Conservation (phyloP, 352 stramenopile genomes). For the Globisporangium canariense region DNA sequence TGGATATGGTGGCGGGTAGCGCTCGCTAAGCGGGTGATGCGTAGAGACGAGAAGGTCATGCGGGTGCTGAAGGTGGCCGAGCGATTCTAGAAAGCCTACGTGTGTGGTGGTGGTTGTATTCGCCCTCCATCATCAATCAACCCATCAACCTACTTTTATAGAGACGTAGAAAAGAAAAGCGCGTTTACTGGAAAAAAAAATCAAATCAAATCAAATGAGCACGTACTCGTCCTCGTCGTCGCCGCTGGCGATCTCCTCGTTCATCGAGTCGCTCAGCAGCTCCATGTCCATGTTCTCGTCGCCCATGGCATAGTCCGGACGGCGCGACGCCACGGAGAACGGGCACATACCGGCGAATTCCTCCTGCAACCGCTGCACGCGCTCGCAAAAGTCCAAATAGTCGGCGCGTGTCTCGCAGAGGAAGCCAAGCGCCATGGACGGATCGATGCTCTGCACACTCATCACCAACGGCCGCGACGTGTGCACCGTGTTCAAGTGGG, state of each 20-base stretch:
- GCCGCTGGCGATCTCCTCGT: conserved; percentile 16
- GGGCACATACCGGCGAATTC: conserved; percentile 9
- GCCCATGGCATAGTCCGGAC: conserved; percentile 13
- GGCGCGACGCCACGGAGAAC: conserved; percentile 9
- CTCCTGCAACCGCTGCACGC: conserved; percentile 12
- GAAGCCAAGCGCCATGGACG: conserved; percentile 92
- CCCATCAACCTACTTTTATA: conserved; percentile 2
- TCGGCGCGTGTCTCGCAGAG: conserved; percentile 80
- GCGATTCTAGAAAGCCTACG: neutral
- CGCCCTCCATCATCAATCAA: neutral
- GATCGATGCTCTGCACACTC: conserved; percentile 88
- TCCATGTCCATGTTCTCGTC: conserved; percentile 15
- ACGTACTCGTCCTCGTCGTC: conserved; percentile 18
- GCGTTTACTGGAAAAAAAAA: neutral
- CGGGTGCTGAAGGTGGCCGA: no score
- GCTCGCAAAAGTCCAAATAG: conserved; percentile 61
- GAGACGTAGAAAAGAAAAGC: neutral
- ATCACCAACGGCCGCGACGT: conserved; percentile 65
- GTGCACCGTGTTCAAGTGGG: conserved; percentile 53
- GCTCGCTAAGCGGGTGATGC: no score
- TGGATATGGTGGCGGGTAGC: no score
- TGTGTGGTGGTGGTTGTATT: neutral
- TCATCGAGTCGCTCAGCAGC: conserved; percentile 15
- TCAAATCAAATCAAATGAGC: conserved; percentile 12
- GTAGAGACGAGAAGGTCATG: no score